These are phyloP conservation scores for Geotrichum fermentans DNA, from an alignment of 1,139 yeast species.

Conservation along the genomic window DNA sequence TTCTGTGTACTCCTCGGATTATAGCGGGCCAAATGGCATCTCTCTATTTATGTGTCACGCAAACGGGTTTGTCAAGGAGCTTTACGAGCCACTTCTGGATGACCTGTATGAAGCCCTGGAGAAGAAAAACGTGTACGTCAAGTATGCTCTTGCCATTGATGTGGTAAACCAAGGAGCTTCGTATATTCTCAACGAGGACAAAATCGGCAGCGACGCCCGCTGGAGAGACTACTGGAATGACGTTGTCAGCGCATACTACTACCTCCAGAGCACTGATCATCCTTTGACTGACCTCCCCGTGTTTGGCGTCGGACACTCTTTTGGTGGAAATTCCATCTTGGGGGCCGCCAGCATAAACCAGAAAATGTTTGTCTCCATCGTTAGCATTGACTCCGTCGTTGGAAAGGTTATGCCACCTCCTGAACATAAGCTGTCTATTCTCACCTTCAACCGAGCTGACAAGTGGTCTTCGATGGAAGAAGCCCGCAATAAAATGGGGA, in stretches of 20 bases:
- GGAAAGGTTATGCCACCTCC: background rate
- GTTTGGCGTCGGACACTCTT: slow-evolving; percentile 24
- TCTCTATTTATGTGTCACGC: slow-evolving; percentile 17
- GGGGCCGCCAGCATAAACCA: slow-evolving; percentile 19
- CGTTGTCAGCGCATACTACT: slow-evolving; percentile 14
- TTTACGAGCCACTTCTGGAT: slow-evolving; percentile 19
- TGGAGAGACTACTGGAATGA: slow-evolving; percentile 24
- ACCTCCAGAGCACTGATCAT: slow-evolving; percentile 18
- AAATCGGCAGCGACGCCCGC: slow-evolving; percentile 20
- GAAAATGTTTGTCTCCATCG: slow-evolving; percentile 17
- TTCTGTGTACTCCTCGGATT: slow-evolving; percentile 7
- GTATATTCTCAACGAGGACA: slow-evolving; percentile 18
- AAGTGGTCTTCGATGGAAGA: slow-evolving; percentile 20
- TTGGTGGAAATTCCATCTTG: slow-evolving; percentile 22
- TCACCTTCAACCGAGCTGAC: slow-evolving; percentile 19
- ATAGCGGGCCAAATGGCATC: background rate
- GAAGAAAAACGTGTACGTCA: slow-evolving; percentile 15
- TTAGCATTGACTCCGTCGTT: slow-evolving; percentile 22
- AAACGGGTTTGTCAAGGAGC: slow-evolving; percentile 18
- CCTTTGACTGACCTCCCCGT: slow-evolving; percentile 19
- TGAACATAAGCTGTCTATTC: background rate
- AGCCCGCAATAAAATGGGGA: slow-evolving; percentile 12
- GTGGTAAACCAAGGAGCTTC: slow-evolving; percentile 23
- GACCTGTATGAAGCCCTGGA: slow-evolving; percentile 5
- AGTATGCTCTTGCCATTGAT: slow-evolving; percentile 22